Conservation (phyloP, 345 rosid genomes). For the Geranium brycei region DNA sequence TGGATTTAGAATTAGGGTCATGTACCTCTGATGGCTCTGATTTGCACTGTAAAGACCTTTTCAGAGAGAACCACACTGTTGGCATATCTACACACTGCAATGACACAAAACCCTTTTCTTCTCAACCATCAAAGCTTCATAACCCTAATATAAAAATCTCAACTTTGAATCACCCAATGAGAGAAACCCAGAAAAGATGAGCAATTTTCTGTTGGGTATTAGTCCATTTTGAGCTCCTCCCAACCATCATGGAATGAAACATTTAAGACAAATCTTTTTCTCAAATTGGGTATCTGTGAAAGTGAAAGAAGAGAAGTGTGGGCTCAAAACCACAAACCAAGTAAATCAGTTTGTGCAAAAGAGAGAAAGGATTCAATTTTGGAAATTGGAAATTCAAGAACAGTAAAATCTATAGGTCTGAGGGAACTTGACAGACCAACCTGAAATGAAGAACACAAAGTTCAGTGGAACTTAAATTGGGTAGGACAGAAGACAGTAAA, state of each 20-base stretch:
- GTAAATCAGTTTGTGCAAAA: not conserved
- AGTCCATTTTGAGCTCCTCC: slow-evolving; percentile 1
- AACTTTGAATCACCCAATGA: not conserved
- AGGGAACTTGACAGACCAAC: not conserved
- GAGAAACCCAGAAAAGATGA: slow-evolving; percentile 1
- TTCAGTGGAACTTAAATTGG: not conserved
- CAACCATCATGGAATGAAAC: slow-evolving; percentile 1
- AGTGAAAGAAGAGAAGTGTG: not conserved
- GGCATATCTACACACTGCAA: slow-evolving; percentile 29
- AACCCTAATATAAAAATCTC: not conserved
- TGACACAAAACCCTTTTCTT: not conserved
- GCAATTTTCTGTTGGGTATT: not conserved
- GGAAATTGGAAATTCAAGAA: not conserved
- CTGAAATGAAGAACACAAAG: slow-evolving; percentile 4
- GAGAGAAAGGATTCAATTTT: not conserved
- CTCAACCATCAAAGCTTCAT: not conserved
- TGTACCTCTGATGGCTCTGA: slow-evolving; percentile 40
- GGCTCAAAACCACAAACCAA: not conserved
- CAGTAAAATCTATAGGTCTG: slow-evolving; percentile 8
- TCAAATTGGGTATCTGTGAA: not conserved
- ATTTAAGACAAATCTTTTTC: not conserved
- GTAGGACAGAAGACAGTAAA: not conserved
- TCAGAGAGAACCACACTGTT: slow-evolving; percentile 37
- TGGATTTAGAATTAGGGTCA: slow-evolving; percentile 22
- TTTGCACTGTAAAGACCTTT: slow-evolving; percentile 34